Conservation (phyloP, 345 rosid genomes). For the Isatis tinctoria region DNA sequence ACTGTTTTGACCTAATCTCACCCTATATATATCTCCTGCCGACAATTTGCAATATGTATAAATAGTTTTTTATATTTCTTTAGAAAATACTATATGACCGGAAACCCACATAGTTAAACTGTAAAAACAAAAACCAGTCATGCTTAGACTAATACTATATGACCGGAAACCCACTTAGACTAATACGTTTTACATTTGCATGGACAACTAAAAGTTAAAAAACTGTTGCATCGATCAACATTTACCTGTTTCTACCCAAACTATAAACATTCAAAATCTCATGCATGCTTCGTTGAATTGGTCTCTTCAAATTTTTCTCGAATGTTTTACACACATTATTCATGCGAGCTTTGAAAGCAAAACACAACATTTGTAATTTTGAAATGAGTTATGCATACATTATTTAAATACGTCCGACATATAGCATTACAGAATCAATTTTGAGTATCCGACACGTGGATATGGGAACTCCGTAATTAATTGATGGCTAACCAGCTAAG, state of each 20-base stretch:
- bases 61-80: background rate
- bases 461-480: background rate
- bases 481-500: background rate
- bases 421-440: background rate
- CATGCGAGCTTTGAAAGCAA: conserved; percentile 11
- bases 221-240: background rate
- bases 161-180: background rate
- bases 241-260: background rate
- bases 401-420: background rate
- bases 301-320: background rate
- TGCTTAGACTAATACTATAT: background rate
- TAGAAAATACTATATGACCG: background rate
- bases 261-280: background rate
- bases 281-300: conserved; percentile 1
- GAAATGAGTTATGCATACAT: background rate
- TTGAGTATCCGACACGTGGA: conserved; percentile 1
- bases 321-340: conserved; percentile 10
- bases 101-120: background rate
- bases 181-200: background rate
- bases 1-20: conserved; percentile 8
- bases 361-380: background rate
- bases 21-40: background rate
- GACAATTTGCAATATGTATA: background rate
- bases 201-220: background rate
- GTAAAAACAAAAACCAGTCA: background rate